These are phyloP conservation scores for Leccinum arenicola DNA, from an alignment of 768 basidiomycete genomes.

Conservation along the genomic window DNA sequence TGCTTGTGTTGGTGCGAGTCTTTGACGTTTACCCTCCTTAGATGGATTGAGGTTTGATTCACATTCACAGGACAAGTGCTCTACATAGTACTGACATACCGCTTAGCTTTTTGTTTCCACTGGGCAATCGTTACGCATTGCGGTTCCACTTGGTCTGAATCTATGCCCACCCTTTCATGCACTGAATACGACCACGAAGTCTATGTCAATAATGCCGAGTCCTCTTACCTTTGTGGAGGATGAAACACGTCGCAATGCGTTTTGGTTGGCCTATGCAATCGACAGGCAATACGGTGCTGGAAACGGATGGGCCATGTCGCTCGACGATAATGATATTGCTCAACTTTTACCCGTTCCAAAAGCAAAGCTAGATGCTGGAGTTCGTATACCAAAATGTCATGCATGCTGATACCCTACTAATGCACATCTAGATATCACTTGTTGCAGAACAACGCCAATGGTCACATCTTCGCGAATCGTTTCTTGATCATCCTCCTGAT, in stretches of 20 bases:
- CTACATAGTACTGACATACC: constrained; percentile 5
- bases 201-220: constrained; percentile 56
- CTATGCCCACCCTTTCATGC: constrained; percentile 64
- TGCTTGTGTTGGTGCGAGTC: neutral
- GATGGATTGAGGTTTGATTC: constrained; percentile 68
- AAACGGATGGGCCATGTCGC: constrained; percentile 67
- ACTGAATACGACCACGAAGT: constrained; percentile 54
- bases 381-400: constrained; percentile 29
- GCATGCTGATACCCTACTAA: constrained; percentile 7
- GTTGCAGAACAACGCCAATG: constrained; percentile 58
- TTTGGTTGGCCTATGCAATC: constrained; percentile 69
- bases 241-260: constrained; percentile 67
- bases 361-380: constrained; percentile 60
- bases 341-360: constrained; percentile 65
- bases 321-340: constrained; percentile 74
- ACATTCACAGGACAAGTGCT: neutral
- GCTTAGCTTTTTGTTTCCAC: constrained; percentile 58
- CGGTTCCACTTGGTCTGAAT: constrained; percentile 68
- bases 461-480: constrained; percentile 58
- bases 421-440: constrained; percentile 40
- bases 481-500: constrained; percentile 57
- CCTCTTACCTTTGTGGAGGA: constrained; percentile 66
- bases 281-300: constrained; percentile 67
- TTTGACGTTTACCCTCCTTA: constrained; percentile 22
- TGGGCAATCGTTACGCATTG: constrained; percentile 53